Evolutionary conservation across 2,329 filamentous ascomycete genomes (phyloP).

Genomic region (Huntiella abstrusa): DNA sequence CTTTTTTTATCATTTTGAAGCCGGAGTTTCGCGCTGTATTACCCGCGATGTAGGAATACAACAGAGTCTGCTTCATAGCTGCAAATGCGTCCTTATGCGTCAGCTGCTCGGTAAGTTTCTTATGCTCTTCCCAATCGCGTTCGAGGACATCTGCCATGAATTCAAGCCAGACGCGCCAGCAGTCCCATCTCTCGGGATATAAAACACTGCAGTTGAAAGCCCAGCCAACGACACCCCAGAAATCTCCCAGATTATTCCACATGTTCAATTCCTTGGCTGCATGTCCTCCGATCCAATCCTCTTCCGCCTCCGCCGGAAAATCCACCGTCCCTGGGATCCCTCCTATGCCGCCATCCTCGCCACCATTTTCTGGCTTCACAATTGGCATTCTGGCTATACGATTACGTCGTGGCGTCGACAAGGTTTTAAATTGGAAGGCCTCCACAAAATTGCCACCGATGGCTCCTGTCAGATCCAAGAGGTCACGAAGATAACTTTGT

Average conservation of each 20-base stretch:
- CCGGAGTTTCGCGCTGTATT: slow-evolving; percentile 26
- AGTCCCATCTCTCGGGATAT: slow-evolving; percentile 56
- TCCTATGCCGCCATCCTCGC: slow-evolving; percentile 21
- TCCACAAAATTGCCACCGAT: slow-evolving; percentile 48
- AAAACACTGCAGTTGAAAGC: slow-evolving; percentile 72
- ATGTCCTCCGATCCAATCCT: slow-evolving; percentile 35
- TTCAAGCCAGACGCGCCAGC: slow-evolving; percentile 65
- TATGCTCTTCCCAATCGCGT: slow-evolving; percentile 37
- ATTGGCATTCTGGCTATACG: slow-evolving; percentile 3
- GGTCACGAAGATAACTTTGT: slow-evolving; percentile 48
- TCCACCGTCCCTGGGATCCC: slow-evolving; percentile 21
- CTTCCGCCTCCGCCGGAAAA: slow-evolving; percentile 22
- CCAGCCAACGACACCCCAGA: slow-evolving; percentile 84
- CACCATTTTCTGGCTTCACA: slow-evolving; percentile 14
- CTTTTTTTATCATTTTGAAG: slow-evolving; percentile 39
- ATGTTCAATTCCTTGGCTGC: slow-evolving; percentile 39
- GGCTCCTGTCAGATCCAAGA: slow-evolving; percentile 47
- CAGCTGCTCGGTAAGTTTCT: slow-evolving; percentile 14
- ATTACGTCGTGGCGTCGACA: slow-evolving; percentile 16
- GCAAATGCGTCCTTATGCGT: background rate
- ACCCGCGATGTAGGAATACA: slow-evolving; percentile 29
- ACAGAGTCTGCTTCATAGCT: background rate
- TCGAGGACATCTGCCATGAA: slow-evolving; percentile 65
- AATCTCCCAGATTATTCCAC: slow-evolving; percentile 62
- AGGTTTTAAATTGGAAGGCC: slow-evolving; percentile 48